Percentiles rank a stretch among this genome's conserved stretches.
Conservation (phyloP, 2,329 filamentous ascomycete genomes). For the Fusarium incarnatum region DNA sequence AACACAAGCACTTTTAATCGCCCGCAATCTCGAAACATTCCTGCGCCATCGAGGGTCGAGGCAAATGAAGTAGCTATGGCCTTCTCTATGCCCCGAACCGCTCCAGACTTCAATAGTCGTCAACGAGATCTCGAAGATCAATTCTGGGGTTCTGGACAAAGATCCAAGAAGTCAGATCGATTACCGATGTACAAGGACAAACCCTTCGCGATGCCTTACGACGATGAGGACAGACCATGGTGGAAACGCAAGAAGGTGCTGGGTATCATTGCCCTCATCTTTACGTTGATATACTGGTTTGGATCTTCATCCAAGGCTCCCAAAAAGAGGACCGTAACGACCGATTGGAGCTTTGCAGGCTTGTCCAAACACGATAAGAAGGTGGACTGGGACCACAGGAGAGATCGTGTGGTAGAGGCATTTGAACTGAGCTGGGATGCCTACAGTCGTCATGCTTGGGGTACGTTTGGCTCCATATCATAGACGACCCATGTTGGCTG, state of each 20-base stretch:
- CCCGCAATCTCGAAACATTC: slow-evolving; percentile 59
- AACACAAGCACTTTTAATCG: slow-evolving; percentile 60
- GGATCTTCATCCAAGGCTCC: slow-evolving; percentile 62
- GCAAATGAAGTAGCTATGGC: slow-evolving; percentile 67
- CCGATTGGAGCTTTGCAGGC: slow-evolving; percentile 69
- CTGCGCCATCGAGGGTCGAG: slow-evolving; percentile 62
- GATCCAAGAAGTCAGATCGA: slow-evolving; percentile 51
- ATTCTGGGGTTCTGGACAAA: slow-evolving; percentile 67
- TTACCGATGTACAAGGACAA: slow-evolving; percentile 99
- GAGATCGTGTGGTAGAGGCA: slow-evolving; percentile 85
- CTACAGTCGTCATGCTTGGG: slow-evolving; percentile 95
- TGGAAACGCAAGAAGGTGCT: slow-evolving; percentile 74
- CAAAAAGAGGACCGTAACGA: slow-evolving; percentile 52
- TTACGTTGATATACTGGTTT: slow-evolving; percentile 76
- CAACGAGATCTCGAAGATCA: slow-evolving; percentile 74
- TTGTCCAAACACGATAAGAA: slow-evolving; percentile 59
- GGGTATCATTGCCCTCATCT: slow-evolving; percentile 62
- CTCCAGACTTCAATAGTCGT: slow-evolving; percentile 75
- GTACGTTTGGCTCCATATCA: slow-evolving; percentile 61
- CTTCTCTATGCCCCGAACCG: slow-evolving; percentile 75
- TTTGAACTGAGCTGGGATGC: slow-evolving; percentile 93
- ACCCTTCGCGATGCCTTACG: slow-evolving; percentile 76
- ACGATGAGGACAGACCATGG: slow-evolving; percentile 63
- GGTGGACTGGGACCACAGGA: slow-evolving; percentile 80
- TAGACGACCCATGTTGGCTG: slow-evolving; percentile 38